phyloP scores from a whole-genome alignment of 257 asterid species.

The Solanum sitiens region DNA sequence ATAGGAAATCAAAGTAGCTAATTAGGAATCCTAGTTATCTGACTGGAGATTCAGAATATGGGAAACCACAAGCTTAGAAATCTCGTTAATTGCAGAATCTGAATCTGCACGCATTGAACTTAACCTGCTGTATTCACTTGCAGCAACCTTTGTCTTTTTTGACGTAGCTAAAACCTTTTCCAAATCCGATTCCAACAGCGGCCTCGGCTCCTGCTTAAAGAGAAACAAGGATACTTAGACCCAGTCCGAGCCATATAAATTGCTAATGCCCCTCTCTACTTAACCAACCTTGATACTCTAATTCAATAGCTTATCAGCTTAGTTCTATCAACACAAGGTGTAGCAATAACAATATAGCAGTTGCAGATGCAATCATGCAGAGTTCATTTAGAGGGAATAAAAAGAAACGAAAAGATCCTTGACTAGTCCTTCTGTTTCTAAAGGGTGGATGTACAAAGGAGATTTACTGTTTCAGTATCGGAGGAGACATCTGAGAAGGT shows the following conservation, averaged over 20 bases:
- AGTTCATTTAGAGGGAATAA: not conserved
- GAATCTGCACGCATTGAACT: constrained; percentile 23
- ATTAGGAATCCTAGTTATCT: constrained; percentile 34
- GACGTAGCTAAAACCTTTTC: constrained; percentile 48
- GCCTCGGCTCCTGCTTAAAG: constrained; percentile 52
- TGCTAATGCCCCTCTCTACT: not conserved
- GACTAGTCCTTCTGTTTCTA: not conserved
- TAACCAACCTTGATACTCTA: not conserved
- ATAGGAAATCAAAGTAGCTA: not conserved
- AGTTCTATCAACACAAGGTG: not conserved
- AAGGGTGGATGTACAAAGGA: not conserved
- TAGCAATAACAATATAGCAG: not conserved
- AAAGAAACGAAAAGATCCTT: not conserved
- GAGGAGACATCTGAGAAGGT: not conserved
- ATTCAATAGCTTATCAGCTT: not conserved
- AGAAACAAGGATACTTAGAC: not conserved
- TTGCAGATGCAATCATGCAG: not conserved
- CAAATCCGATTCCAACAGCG: constrained; percentile 52
- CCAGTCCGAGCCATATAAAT: not conserved
- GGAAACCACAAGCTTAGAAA: constrained; percentile 46
- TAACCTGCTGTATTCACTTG: constrained; percentile 47
- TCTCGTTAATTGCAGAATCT: constrained; percentile 39
- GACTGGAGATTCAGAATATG: constrained; percentile 41
- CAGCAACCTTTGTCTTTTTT: constrained; percentile 59
- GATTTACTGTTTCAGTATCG: not conserved